phyloP scores from a whole-genome alignment of 1,139 yeast species.

The Blastobotrys buckinghamii region DNA sequence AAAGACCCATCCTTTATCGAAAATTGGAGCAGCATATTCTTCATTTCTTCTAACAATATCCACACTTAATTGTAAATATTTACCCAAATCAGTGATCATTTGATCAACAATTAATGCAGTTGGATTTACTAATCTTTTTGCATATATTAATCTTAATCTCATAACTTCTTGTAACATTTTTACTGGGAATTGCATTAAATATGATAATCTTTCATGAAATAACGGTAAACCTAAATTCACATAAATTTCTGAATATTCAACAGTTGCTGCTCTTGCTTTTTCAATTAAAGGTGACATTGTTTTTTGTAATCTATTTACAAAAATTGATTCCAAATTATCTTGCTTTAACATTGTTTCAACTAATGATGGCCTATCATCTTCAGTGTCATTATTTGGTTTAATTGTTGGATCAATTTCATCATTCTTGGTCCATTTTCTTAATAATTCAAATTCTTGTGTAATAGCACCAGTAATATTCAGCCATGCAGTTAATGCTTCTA shows the following conservation, averaged over 20 bases:
- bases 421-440: constrained; percentile 73
- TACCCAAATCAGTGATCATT: constrained; percentile 79
- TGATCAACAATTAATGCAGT: constrained; percentile 97
- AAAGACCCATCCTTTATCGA: constrained; percentile 69
- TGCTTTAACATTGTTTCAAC: constrained; percentile 86
- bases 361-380: constrained; percentile 40
- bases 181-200: constrained; percentile 71
- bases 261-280: constrained; percentile 69
- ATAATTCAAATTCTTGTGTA: constrained; percentile 48
- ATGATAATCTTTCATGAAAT: constrained; percentile 59
- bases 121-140: constrained; percentile 73
- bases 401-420: constrained; percentile 59
- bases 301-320: constrained; percentile 47
- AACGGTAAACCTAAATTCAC: constrained; percentile 71
- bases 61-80: constrained; percentile 69
- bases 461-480: constrained; percentile 68
- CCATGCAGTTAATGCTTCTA: constrained; percentile 86
- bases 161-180: constrained; percentile 77
- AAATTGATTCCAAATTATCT: constrained; percentile 70
- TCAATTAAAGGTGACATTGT: constrained; percentile 68
- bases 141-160: constrained; percentile 67
- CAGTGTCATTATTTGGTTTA: constrained; percentile 23
- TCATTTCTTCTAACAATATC: constrained; percentile 65
- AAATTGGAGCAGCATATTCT: constrained; percentile 55
- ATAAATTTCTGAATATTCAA: constrained; percentile 57